A percentile compares a stretch with the other conserved stretches of the same genome.
Evolutionary conservation across 306 rosid genomes (phyloP).

Genomic region (Prinsepia uniflora): DNA sequence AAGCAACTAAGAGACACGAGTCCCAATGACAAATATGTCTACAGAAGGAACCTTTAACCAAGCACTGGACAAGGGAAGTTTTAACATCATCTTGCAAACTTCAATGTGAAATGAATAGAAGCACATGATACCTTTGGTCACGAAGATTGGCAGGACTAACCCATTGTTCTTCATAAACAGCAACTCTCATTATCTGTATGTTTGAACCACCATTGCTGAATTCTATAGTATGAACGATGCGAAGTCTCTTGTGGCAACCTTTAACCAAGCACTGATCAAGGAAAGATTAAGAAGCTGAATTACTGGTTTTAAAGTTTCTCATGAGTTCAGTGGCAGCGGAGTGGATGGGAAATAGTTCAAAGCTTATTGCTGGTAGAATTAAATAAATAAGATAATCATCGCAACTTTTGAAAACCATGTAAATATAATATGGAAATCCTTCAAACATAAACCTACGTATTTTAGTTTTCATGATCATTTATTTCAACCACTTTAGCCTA

Average conservation of each 20-base stretch:
- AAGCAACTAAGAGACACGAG: background rate
- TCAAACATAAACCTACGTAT: background rate
- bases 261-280: constrained; percentile 75
- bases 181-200: constrained; percentile 90
- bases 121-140: constrained; percentile 50
- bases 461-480: background rate
- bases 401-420: background rate
- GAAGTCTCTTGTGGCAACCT: constrained; percentile 92
- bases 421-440: too few relatives aligned
- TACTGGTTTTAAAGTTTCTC: background rate
- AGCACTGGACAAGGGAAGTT: too few relatives aligned
- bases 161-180: constrained; percentile 89
- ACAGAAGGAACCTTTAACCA: background rate
- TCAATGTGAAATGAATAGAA: constrained; percentile 10
- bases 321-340: too few relatives aligned
- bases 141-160: constrained; percentile 54
- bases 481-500: background rate
- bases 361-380: background rate
- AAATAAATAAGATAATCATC: background rate
- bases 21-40: background rate
- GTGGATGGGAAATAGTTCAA: background rate
- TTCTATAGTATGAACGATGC: constrained; percentile 83
- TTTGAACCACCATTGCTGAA: constrained; percentile 75
- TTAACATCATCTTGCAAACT: background rate
- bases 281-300: constrained; percentile 10